A percentile compares a stretch with the other conserved stretches of the same genome.
phyloP scores from a whole-genome alignment of 352 stramenopile genomes.

The Phytophthora crassamura region DNA sequence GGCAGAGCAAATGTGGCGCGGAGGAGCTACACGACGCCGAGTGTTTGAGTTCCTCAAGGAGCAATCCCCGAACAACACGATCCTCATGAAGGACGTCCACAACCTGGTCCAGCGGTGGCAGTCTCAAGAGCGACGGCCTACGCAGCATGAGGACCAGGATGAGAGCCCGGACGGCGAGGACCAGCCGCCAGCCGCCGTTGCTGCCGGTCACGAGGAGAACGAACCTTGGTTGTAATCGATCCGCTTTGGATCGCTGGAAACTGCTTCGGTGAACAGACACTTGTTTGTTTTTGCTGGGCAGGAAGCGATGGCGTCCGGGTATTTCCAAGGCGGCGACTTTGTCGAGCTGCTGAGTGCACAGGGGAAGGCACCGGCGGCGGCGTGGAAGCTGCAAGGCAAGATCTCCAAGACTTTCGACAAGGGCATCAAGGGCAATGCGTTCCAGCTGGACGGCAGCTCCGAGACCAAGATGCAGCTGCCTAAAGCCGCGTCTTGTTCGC shows the following conservation, averaged over 20 bases:
- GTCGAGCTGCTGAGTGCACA: slow-evolving; percentile 85
- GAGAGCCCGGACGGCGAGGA: slow-evolving; percentile 6
- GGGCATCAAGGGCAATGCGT: slow-evolving; percentile 76
- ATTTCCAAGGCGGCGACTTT: slow-evolving; percentile 84
- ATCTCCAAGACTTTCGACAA: slow-evolving; percentile 87
- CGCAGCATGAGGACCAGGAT: slow-evolving; percentile 3
- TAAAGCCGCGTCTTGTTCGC: slow-evolving; percentile 44
- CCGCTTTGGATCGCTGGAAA: slow-evolving; percentile 12
- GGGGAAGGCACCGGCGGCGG: slow-evolving; percentile 68
- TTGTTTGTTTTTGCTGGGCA: slow-evolving; percentile 23
- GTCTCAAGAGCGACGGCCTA: slow-evolving; percentile 35
- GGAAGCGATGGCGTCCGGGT: slow-evolving; percentile 34
- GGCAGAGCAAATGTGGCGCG: slow-evolving; percentile 68
- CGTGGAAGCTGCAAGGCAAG: slow-evolving; percentile 82
- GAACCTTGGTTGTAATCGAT: slow-evolving; percentile 34
- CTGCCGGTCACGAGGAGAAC: slow-evolving; percentile 22
- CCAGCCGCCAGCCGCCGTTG: slow-evolving; percentile 4
- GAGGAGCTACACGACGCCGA: slow-evolving; percentile 59
- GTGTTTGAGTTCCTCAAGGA: slow-evolving; percentile 82
- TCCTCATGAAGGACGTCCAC: slow-evolving; percentile 86
- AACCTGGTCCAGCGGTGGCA: slow-evolving; percentile 83
- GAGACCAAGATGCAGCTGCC: slow-evolving; percentile 88
- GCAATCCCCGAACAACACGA: slow-evolving; percentile 48
- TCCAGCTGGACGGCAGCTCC: slow-evolving; percentile 73
- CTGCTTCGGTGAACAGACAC: slow-evolving; percentile 30